phyloP scores from a whole-genome alignment of 441 rosid genomes.

The Erodium chrysanthum region DNA sequence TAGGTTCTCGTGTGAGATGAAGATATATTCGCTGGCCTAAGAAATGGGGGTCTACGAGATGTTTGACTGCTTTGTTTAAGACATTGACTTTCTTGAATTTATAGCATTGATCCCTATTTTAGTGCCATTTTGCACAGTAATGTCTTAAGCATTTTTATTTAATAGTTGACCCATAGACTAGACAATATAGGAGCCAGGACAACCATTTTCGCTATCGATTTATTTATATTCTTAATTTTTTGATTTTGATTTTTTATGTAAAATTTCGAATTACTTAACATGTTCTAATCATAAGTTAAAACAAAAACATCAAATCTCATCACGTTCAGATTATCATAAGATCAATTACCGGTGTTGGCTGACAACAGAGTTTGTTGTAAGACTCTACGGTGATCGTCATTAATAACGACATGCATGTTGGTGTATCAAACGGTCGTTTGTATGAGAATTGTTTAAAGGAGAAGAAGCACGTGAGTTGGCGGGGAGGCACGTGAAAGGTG shows the following conservation, averaged over 20 bases:
- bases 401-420: background rate
- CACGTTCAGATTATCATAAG: background rate
- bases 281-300: too few species aligned
- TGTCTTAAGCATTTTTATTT: too few species aligned
- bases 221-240: too few species aligned
- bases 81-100: background rate
- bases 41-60: background rate
- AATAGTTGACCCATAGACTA: too few species aligned
- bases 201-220: too few species aligned
- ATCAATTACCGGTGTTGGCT: background rate
- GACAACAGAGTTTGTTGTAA: background rate
- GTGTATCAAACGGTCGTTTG: background rate
- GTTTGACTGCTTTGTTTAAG: background rate
- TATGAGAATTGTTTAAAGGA: background rate
- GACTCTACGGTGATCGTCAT: background rate
- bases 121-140: background rate
- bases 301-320: background rate
- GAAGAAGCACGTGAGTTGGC: background rate
- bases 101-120: background rate
- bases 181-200: too few species aligned
- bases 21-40: background rate
- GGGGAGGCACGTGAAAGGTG: slow-evolving; percentile 1
- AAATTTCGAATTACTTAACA: too few species aligned
- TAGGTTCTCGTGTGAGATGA: background rate
- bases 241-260: too few species aligned